phyloP scores from a whole-genome alignment of 1,284 basidiomycete genomes.

The Sporisorium reilianum region DNA sequence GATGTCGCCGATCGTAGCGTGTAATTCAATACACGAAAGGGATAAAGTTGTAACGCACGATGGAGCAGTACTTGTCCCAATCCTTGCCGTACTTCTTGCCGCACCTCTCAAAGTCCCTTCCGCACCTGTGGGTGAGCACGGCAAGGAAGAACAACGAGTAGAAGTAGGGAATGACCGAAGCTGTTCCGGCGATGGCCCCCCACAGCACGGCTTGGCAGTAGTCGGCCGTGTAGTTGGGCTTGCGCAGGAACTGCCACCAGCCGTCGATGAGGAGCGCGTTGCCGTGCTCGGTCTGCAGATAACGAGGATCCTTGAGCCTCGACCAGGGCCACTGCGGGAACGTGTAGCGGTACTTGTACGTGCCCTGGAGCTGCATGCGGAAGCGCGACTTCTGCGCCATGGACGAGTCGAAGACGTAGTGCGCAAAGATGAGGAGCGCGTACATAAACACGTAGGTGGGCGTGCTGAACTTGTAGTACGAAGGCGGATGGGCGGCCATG shows the following conservation, averaged over 20 bases:
- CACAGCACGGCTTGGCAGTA: too few species aligned
- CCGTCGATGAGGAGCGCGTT: constrained; percentile 86
- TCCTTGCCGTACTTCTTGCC: constrained; percentile 78
- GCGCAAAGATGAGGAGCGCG: constrained; percentile 58
- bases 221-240: constrained; percentile 75
- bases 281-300: constrained; percentile 93
- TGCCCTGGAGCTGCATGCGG: constrained; percentile 92
- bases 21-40: constrained; percentile 73
- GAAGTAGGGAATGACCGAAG: constrained; percentile 92
- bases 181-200: constrained; percentile 86
- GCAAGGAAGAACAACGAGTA: constrained; percentile 70
- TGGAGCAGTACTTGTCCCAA: constrained; percentile 59
- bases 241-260: constrained; percentile 80
- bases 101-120: constrained; percentile 74
- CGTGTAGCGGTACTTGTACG: constrained; percentile 80
- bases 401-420: constrained; percentile 80
- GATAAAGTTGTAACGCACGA: constrained; percentile 88
- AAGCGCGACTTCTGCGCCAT: constrained; percentile 98
- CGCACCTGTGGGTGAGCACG: constrained; percentile 64
- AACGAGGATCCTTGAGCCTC: constrained; percentile 88
- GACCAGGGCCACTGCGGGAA: constrained; percentile 94
- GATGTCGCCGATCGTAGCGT: constrained; percentile 2
- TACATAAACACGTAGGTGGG: constrained; percentile 75
- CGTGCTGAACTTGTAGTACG: constrained; percentile 86
- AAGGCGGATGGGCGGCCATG: constrained; percentile 94